phyloP scores from a whole-genome alignment of 768 basidiomycete species.

The Pholiota molesta region DNA sequence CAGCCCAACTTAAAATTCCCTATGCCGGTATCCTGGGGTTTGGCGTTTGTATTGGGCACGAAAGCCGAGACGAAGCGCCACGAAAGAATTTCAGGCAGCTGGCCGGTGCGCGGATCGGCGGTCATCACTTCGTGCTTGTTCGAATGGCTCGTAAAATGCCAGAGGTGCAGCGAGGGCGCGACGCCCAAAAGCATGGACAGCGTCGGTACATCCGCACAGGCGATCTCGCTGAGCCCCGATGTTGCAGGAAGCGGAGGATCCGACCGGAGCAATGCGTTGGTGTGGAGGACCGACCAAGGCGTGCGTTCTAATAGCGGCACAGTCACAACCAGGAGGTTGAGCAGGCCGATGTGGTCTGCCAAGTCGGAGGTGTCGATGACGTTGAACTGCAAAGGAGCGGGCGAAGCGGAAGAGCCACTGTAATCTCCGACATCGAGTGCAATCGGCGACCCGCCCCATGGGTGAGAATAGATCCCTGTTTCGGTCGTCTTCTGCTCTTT shows the following conservation, averaged over 20 bases:
- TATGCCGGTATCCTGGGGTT: no score
- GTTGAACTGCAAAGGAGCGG: constrained; percentile 41
- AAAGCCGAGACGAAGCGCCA: constrained; percentile 38
- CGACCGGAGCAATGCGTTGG: constrained; percentile 40
- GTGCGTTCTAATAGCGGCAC: constrained; percentile 38
- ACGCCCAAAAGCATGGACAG: constrained; percentile 46
- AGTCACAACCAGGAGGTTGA: constrained; percentile 44
- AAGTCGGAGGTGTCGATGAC: constrained; percentile 56
- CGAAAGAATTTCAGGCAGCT: constrained; percentile 39
- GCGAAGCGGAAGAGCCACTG: not conserved
- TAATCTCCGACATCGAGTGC: constrained; percentile 37
- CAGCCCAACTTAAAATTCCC: constrained; percentile 1
- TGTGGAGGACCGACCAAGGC: constrained; percentile 39
- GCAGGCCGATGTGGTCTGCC: constrained; percentile 47
- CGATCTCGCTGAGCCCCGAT: constrained; percentile 31
- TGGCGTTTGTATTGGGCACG: constrained; percentile 10
- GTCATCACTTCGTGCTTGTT: constrained; percentile 42
- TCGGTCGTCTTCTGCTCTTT: constrained; percentile 19
- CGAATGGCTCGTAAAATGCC: constrained; percentile 42
- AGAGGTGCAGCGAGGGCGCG: constrained; percentile 39
- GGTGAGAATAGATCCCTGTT: constrained; percentile 32
- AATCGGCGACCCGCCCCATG: constrained; percentile 38
- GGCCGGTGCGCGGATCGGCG: constrained; percentile 12
- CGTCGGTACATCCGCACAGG: constrained; percentile 42
- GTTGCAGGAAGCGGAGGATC: constrained; percentile 4